Base-by-base conservation (phyloP, 208 protist species). In the Acanthamoeba lenticulata region DNA sequence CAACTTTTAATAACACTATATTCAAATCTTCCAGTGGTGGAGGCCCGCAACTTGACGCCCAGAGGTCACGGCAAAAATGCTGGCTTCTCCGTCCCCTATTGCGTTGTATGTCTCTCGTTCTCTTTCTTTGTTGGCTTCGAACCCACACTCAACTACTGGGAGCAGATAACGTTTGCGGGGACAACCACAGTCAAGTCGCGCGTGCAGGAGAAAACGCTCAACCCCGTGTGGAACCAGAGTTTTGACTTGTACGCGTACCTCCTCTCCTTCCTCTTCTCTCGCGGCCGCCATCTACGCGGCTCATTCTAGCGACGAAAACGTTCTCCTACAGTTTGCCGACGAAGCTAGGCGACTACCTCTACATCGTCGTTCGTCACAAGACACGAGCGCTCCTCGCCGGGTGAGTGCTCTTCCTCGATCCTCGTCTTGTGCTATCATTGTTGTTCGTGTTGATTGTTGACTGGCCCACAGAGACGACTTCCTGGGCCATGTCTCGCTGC, bases 221-320 rank as follows among this genome's bases (percentile, higher is more conserved):
- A 89, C 79, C 79, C 79, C n/a, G 79, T 89, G 5, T 89, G 79
- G 79, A 89, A 89, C 34, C 45, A 89, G 32, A 89, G 21, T 6
- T 89, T 89, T n/a, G 49, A 89, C 79, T 89, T 89, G 79, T 89
- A 62, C 79, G 36, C 2, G 17, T 42, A 44, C 29, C 29, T 45
- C 38, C 44, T 3, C 13, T 3, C 13, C 38, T 83, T 67, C 29
- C 21, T 1, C 29, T 83, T 17, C n/a, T n/a, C n/a, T n/a, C n/a
- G n/a, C n/a, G n/a, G n/a, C n/a, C 67, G 34, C 67, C 29, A 40
- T 24, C 67, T 36, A 29, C 67, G 24, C 27, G 67, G 11, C 11
- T 36, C 1, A 1, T 89, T 60, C n/a, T 27, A 11, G 24, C 5
- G 19, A 9, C n/a, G 40, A 5, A 9, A 81, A 32, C 42, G 11